Evolutionary conservation across 2,329 filamentous ascomycete genomes (phyloP).

Genomic region (Periconia sp.): DNA sequence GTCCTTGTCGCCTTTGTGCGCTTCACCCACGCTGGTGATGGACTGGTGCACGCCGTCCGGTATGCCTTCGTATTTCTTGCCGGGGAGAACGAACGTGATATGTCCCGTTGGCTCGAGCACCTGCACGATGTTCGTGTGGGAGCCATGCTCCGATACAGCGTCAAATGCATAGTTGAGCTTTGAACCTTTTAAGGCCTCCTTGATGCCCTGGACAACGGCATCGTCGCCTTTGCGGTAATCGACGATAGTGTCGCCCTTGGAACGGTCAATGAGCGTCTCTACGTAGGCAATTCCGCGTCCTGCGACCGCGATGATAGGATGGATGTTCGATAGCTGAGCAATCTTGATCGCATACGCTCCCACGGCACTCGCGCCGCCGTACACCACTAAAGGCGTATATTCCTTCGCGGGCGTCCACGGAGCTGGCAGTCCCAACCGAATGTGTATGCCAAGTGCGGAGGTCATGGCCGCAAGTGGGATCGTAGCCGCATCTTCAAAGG

Average conservation of each 20-base stretch:
- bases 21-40: conserved; percentile 46
- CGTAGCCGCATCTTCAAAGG: conserved; percentile 44
- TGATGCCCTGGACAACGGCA: conserved; percentile 44
- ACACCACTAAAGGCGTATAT: conserved; percentile 36
- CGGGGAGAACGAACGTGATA: conserved; percentile 50
- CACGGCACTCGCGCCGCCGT: conserved; percentile 45
- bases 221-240: conserved; percentile 62
- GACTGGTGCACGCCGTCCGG: conserved; percentile 46
- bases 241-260: conserved; percentile 40
- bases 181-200: conserved; percentile 49
- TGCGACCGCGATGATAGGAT: conserved; percentile 45
- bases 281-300: conserved; percentile 39
- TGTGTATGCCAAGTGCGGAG: conserved; percentile 49
- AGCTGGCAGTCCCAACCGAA: conserved; percentile 44
- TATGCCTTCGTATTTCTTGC: conserved; percentile 51
- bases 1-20: conserved; percentile 42
- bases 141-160: conserved; percentile 59
- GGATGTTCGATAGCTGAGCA: conserved; percentile 40
- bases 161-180: conserved; percentile 61
- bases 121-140: conserved; percentile 39
- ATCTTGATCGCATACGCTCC: conserved; percentile 46
- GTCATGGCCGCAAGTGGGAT: conserved; percentile 52
- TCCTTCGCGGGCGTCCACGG: conserved; percentile 35
- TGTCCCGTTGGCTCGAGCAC: conserved; percentile 41
- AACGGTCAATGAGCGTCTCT: conserved; percentile 37